Conservation (phyloP, 2,329 filamentous ascomycete species). For the Colletotrichum tropicale region DNA sequence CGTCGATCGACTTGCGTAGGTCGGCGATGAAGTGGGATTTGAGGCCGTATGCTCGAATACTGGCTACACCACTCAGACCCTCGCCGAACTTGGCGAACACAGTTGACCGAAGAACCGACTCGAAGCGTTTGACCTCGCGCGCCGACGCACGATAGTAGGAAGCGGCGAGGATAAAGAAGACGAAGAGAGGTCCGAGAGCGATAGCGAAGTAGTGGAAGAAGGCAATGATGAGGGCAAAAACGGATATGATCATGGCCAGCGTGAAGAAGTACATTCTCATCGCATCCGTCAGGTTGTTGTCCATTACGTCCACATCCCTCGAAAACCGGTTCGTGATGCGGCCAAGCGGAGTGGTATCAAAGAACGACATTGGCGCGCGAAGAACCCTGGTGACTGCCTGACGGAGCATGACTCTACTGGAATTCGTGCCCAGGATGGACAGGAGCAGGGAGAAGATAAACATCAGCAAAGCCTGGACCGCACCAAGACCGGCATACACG, state of each 20-base stretch:
- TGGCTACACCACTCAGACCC: slow-evolving; percentile 81
- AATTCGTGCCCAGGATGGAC: slow-evolving; percentile 78
- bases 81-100: slow-evolving; percentile 94
- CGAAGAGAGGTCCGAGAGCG: slow-evolving; percentile 66
- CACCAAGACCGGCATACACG: slow-evolving; percentile 73
- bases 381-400: slow-evolving; percentile 78
- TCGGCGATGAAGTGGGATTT: slow-evolving; percentile 74
- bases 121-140: slow-evolving; percentile 92
- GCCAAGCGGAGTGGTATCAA: slow-evolving; percentile 94
- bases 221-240: slow-evolving; percentile 91
- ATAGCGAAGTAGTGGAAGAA: slow-evolving; percentile 88
- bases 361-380: slow-evolving; percentile 85
- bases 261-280: slow-evolving; percentile 94
- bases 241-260: slow-evolving; percentile 78
- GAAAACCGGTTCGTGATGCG: slow-evolving; percentile 97
- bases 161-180: slow-evolving; percentile 82
- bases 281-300: slow-evolving; percentile 86
- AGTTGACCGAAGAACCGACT: slow-evolving; percentile 83
- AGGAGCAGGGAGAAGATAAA: slow-evolving; percentile 82
- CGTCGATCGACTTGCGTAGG: slow-evolving; percentile 77
- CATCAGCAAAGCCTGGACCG: slow-evolving; percentile 72
- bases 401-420: slow-evolving; percentile 82
- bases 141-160: slow-evolving; percentile 91
- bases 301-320: slow-evolving; percentile 95
- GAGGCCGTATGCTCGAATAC: slow-evolving; percentile 88